Conservation (phyloP, 345 rosid genomes). For the Euphorbia lathyris region DNA sequence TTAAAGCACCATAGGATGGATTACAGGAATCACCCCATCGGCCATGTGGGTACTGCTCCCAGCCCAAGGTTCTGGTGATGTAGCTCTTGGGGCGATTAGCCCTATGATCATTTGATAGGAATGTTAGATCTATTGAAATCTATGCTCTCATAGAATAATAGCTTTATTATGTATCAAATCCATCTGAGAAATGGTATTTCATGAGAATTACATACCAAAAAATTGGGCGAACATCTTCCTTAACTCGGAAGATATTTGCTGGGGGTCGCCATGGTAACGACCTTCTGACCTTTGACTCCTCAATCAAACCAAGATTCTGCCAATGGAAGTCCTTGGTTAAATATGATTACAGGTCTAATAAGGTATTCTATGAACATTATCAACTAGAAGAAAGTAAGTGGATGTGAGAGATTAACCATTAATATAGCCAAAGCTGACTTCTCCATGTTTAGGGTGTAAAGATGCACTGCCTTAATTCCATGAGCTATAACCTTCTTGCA, state of each 20-base stretch:
- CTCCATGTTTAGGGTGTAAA: slow-evolving; percentile 92
- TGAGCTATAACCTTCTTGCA: slow-evolving; percentile 88
- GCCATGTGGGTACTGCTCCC: slow-evolving; percentile 91
- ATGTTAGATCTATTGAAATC: slow-evolving; percentile 13
- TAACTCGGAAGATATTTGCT: slow-evolving; percentile 78
- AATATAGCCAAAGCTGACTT: slow-evolving; percentile 87
- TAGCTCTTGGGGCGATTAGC: slow-evolving; percentile 99
- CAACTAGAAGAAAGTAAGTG: neutral
- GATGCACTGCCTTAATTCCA: slow-evolving; percentile 85
- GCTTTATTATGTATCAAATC: neutral
- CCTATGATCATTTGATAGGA: slow-evolving; percentile 45
- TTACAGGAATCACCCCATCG: slow-evolving; percentile 91
- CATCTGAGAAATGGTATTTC: neutral
- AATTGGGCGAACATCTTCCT: slow-evolving; percentile 94
- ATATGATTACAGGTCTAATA: neutral
- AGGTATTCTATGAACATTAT: neutral
- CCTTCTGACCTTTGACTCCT: slow-evolving; percentile 77
- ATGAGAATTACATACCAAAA: slow-evolving; percentile 59
- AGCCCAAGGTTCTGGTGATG: slow-evolving; percentile 74
- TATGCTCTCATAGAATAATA: neutral
- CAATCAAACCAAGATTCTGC: slow-evolving; percentile 94
- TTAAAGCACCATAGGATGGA: slow-evolving; percentile 80
- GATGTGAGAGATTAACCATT: slow-evolving; percentile 43
- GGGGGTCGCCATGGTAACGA: slow-evolving; percentile 93
- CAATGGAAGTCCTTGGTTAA: slow-evolving; percentile 29